Conservation (phyloP, 441 rosid genomes). For the Populus hybrid region DNA sequence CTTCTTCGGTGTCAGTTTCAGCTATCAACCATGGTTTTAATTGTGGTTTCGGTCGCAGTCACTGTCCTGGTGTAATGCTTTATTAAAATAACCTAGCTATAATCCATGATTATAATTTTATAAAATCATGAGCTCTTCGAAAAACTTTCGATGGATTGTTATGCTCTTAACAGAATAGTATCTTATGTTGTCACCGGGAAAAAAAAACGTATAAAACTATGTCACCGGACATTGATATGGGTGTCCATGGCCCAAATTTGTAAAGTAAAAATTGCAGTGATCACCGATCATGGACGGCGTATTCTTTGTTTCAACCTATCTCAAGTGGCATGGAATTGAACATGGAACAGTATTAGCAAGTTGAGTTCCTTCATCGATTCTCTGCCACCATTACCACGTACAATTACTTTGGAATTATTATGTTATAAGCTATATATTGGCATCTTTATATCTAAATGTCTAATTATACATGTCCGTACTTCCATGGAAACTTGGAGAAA, state of each 20-base stretch:
- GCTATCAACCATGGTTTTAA: not conserved
- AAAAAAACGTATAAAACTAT: not conserved
- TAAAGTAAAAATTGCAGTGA: not conserved
- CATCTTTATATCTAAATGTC: too few relatives aligned
- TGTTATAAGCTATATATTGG: conserved; percentile 1
- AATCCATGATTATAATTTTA: not conserved
- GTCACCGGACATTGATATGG: not conserved
- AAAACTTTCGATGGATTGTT: not conserved
- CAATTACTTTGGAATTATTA: not conserved
- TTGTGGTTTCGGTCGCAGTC: not conserved
- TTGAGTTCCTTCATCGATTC: not conserved
- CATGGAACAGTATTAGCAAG: too few relatives aligned
- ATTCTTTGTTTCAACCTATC: too few relatives aligned
- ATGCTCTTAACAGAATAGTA: not conserved
- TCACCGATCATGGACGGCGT: too few relatives aligned
- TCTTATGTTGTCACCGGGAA: not conserved
- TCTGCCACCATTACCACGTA: not conserved
- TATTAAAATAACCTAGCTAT: not conserved
- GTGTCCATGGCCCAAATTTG: not conserved
- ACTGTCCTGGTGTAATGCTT: not conserved
- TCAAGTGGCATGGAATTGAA: too few relatives aligned
- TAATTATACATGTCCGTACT: not conserved
- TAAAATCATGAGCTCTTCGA: not conserved
- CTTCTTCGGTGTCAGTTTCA: not conserved
- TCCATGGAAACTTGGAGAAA: not conserved